These are phyloP conservation scores for Fistulinella cinereoalba DNA, from an alignment of 1,284 basidiomycete species.

Conservation along the genomic window DNA sequence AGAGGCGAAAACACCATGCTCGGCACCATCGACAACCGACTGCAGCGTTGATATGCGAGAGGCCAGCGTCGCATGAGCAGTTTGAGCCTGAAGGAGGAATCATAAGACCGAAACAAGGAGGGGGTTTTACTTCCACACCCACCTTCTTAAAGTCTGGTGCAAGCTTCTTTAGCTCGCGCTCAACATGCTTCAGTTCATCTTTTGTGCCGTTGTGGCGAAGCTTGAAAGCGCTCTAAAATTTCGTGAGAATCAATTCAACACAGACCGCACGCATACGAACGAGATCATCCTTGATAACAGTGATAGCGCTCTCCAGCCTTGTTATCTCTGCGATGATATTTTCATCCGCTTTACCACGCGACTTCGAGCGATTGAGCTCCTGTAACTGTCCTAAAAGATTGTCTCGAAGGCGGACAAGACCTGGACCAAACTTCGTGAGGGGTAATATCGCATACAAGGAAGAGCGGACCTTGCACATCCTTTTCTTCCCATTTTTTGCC, in stretches of 20 bases:
- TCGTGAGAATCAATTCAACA: background rate
- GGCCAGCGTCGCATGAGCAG: slow-evolving; percentile 50
- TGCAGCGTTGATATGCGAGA: slow-evolving; percentile 57
- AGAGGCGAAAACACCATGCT: slow-evolving; percentile 74
- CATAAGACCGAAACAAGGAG: background rate
- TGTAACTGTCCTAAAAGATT: slow-evolving; percentile 75
- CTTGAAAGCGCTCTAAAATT: slow-evolving; percentile 56
- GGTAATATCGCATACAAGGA: background rate
- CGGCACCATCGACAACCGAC: slow-evolving; percentile 68
- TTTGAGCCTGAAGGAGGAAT: slow-evolving; percentile 45
- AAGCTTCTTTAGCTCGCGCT: slow-evolving; percentile 66
- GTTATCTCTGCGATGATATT: slow-evolving; percentile 73
- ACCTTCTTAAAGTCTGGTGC: slow-evolving; percentile 70
- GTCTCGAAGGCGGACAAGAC: slow-evolving; percentile 71
- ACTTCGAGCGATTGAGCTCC: slow-evolving; percentile 80
- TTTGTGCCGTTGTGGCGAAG: slow-evolving; percentile 67
- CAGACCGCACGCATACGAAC: slow-evolving; percentile 41
- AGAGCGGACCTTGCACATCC: slow-evolving; percentile 73
- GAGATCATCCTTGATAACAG: slow-evolving; percentile 79
- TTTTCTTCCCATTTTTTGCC: slow-evolving; percentile 92
- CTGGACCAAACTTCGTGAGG: slow-evolving; percentile 37
- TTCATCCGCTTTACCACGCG: slow-evolving; percentile 81
- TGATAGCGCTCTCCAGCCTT: slow-evolving; percentile 73
- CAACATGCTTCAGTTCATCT: slow-evolving; percentile 77
- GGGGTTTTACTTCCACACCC: slow-evolving; percentile 2